phyloP scores from a whole-genome alignment of 2,329 filamentous ascomycete genomes.

The Xylariaceae sp. region DNA sequence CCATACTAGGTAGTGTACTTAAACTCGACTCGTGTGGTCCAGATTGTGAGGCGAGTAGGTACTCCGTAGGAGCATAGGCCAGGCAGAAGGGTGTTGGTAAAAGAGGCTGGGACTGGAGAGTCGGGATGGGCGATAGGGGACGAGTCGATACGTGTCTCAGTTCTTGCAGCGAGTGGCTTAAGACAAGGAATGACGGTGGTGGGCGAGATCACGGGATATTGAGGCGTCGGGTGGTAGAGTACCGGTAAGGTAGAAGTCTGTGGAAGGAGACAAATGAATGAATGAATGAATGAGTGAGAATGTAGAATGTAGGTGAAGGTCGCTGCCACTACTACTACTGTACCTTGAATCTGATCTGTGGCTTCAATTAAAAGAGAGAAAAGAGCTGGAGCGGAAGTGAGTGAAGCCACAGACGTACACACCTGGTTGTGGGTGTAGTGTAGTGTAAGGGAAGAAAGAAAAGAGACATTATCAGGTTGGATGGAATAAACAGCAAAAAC shows the following conservation, averaged over 20 bases:
- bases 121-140: neutral
- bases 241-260: neutral
- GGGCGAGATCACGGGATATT: slow-evolving; percentile 6
- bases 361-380: slow-evolving; percentile 16
- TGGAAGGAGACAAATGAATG: slow-evolving; percentile 1
- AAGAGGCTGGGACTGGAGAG: slow-evolving; percentile 3
- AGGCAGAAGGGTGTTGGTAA: too few species aligned
- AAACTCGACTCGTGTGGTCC: slow-evolving; percentile 3
- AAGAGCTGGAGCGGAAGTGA: slow-evolving; percentile 9
- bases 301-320: neutral
- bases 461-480: too few species aligned
- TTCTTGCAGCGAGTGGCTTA: slow-evolving; percentile 14
- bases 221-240: too few species aligned
- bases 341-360: slow-evolving; percentile 1
- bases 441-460: slow-evolving; percentile 14
- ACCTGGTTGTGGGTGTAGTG: slow-evolving; percentile 11
- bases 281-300: neutral
- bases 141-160: slow-evolving; percentile 26
- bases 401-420: slow-evolving; percentile 24
- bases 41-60: neutral
- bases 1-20: slow-evolving; percentile 18
- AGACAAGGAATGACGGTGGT: slow-evolving; percentile 20
- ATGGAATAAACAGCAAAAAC: too few species aligned
- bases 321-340: slow-evolving; percentile 1
- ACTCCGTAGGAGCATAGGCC: too few species aligned